Evolutionary conservation across 495 filamentous ascomycete species (phyloP).

Genomic region (Cercophora sp.): DNA sequence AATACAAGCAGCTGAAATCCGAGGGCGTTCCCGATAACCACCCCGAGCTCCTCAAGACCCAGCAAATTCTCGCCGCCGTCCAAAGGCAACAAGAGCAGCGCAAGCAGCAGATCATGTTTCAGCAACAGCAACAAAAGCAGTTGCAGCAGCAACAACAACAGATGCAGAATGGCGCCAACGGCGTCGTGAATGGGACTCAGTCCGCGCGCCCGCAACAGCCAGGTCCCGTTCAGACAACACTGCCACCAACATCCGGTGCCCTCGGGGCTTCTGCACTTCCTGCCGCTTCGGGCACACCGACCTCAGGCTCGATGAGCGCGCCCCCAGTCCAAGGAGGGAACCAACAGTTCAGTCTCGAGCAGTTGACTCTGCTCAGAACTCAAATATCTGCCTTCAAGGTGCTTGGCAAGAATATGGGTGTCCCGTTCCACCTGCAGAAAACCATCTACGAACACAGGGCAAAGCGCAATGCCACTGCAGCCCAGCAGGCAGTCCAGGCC

Average conservation of each 20-base stretch:
- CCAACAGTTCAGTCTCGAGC: slow-evolving; percentile 60
- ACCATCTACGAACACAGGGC: slow-evolving; percentile 71
- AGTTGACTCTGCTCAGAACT: slow-evolving; percentile 64
- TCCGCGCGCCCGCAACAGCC: slow-evolving; percentile 31
- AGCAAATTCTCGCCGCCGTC: slow-evolving; percentile 60
- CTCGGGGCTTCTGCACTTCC: slow-evolving; percentile 34
- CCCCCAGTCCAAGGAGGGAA: slow-evolving; percentile 15
- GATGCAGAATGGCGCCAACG: slow-evolving; percentile 39
- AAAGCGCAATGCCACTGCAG: slow-evolving; percentile 53
- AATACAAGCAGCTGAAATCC: slow-evolving; percentile 76
- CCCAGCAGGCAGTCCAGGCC: slow-evolving; percentile 45
- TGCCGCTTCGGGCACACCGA: slow-evolving; percentile 36
- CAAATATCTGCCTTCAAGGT: slow-evolving; percentile 83
- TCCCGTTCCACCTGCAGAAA: slow-evolving; percentile 69
- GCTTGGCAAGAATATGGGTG: slow-evolving; percentile 72
- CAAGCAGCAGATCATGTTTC: slow-evolving; percentile 38
- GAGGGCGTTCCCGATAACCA: slow-evolving; percentile 68
- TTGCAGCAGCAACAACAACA: slow-evolving; percentile 41
- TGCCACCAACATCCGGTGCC: slow-evolving; percentile 25
- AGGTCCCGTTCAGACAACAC: slow-evolving; percentile 26
- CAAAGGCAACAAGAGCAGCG: slow-evolving; percentile 57
- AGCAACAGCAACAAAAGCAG: slow-evolving; percentile 46
- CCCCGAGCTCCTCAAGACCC: slow-evolving; percentile 74
- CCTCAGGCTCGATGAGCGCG: slow-evolving; percentile 25
- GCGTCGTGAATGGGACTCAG: slow-evolving; percentile 44